phyloP scores from a whole-genome alignment of 108 stramenopile species.

The Fistulifera pelliculosa region DNA sequence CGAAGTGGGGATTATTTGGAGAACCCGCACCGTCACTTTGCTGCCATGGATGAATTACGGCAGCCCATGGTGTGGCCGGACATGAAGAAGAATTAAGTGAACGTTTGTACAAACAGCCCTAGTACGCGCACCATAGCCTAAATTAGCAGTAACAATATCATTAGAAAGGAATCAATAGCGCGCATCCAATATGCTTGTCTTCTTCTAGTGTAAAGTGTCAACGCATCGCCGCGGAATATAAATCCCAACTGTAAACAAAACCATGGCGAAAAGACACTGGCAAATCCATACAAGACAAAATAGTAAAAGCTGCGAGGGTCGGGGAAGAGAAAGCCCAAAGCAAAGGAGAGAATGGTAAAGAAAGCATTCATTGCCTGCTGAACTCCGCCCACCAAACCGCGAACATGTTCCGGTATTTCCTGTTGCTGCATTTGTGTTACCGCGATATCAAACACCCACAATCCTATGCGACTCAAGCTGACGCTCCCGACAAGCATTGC shows the following conservation, averaged over 20 bases:
- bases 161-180: too few species aligned
- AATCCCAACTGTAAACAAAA: conserved; percentile 27
- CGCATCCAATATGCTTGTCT: too few species aligned
- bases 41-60: conserved; percentile 66
- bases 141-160: too few species aligned
- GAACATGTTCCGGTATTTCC: conserved; percentile 27
- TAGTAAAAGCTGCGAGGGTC: conserved; percentile 38
- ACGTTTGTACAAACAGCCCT: too few species aligned
- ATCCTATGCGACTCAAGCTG: conserved; percentile 45
- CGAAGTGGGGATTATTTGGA: conserved; percentile 85
- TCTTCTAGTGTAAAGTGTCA: too few species aligned
- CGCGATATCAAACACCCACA: conserved; percentile 66
- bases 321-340: conserved; percentile 39
- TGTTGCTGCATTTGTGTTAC: conserved; percentile 63
- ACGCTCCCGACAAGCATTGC: conserved; percentile 45
- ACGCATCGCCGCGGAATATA: conserved; percentile 8
- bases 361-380: conserved; percentile 49
- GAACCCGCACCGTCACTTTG: conserved; percentile 78
- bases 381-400: conserved; percentile 54
- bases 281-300: conserved; percentile 30
- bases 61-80: conserved; percentile 69
- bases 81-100: too few species aligned
- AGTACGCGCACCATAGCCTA: too few species aligned
- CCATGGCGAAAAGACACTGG: conserved; percentile 31
- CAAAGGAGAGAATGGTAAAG: conserved; percentile 38